Evolutionary conservation across 1,284 basidiomycete species (phyloP).

Genomic region (Takashimella tepidaria): DNA sequence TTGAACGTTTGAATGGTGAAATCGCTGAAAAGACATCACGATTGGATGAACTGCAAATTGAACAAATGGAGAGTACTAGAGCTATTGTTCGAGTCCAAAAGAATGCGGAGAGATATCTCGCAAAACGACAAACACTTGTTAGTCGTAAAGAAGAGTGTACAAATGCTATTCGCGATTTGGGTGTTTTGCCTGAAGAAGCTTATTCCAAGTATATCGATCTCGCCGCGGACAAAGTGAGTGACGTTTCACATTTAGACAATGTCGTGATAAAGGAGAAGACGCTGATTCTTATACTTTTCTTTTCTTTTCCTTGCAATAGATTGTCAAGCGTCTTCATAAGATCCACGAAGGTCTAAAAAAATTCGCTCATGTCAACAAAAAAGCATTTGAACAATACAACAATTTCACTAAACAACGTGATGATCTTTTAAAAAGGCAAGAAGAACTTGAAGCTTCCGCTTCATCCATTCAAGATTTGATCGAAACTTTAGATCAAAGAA

Average conservation of each 20-base stretch:
- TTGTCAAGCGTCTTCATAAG: conserved; percentile 82
- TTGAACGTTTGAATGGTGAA: conserved; percentile 59
- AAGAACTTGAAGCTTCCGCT: conserved; percentile 85
- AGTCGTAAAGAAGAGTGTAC: conserved; percentile 88
- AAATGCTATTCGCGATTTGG: conserved; percentile 89
- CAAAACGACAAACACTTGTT: conserved; percentile 79
- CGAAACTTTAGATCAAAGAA: conserved; percentile 87
- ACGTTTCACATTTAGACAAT: too few relatives aligned
- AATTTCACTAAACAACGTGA: conserved; percentile 97
- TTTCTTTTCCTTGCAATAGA: conserved; percentile 51
- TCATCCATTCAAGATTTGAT: conserved; percentile 91
- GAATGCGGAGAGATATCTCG: conserved; percentile 86
- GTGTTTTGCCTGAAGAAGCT: conserved; percentile 93
- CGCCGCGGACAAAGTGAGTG: conserved; percentile 69
- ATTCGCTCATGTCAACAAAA: conserved; percentile 98
- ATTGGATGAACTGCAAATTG: conserved; percentile 71
- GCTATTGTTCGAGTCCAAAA: conserved; percentile 86
- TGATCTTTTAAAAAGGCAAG: conserved; percentile 74
- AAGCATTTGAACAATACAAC: conserved; percentile 97
- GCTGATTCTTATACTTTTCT: too few relatives aligned
- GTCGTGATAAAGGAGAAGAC: too few relatives aligned
- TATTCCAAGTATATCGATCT: conserved; percentile 88
- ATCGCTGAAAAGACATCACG: conserved; percentile 61
- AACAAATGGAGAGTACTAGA: conserved; percentile 79
- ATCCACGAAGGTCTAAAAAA: conserved; percentile 91